Evolutionary conservation across 2,329 filamentous ascomycete genomes (phyloP).

Genomic region (Colletotrichum sp.): DNA sequence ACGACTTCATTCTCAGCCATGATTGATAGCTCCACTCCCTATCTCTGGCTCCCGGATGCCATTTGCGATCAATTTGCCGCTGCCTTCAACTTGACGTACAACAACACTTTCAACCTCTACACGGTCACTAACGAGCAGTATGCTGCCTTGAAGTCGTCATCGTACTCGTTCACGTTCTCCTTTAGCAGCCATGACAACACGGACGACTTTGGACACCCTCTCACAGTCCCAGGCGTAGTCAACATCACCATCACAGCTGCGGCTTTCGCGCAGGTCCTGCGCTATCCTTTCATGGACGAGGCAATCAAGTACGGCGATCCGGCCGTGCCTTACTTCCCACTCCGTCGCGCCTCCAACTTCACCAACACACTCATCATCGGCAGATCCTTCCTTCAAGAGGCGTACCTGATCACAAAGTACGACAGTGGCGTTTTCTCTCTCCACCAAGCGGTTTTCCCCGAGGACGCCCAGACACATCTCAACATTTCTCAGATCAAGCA

Average conservation of each 20-base stretch:
- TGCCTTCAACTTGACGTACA: conserved; percentile 69
- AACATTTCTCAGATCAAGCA: conserved; percentile 48
- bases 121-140: conserved; percentile 65
- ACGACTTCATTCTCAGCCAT: conserved; percentile 54
- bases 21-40: conserved; percentile 70
- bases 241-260: conserved; percentile 60
- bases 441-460: conserved; percentile 60
- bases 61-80: conserved; percentile 70
- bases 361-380: conserved; percentile 63
- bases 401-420: conserved; percentile 64
- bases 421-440: conserved; percentile 59
- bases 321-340: conserved; percentile 67
- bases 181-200: conserved; percentile 61
- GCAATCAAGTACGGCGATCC: conserved; percentile 48
- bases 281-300: conserved; percentile 52
- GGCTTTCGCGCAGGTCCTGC: conserved; percentile 55
- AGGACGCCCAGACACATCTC: conserved; percentile 41
- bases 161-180: conserved; percentile 62
- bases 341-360: conserved; percentile 58
- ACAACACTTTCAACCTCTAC: conserved; percentile 68
- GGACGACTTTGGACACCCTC: conserved; percentile 55
- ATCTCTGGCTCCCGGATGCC: conserved; percentile 64
- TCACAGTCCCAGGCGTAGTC: conserved; percentile 54
- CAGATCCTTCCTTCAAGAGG: conserved; percentile 73
- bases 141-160: conserved; percentile 43